Evolutionary conservation across 495 filamentous ascomycete species (phyloP), one percentile per base, ranked within the genome.

Genomic region (Daldinia caldariorum): DNA sequence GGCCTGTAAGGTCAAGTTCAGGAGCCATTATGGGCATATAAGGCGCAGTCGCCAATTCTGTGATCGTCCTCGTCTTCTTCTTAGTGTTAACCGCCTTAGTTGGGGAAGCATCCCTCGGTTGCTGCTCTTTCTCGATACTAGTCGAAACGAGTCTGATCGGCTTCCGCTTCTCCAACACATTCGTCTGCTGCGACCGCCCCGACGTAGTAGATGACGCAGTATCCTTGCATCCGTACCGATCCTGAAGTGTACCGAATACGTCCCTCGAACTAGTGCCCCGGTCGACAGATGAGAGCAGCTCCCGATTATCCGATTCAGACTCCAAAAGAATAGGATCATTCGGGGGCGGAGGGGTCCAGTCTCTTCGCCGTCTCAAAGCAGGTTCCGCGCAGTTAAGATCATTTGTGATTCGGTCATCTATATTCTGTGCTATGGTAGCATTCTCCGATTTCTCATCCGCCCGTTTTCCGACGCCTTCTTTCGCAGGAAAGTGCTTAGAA

Each of bases 41-140:
- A n/a, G 88, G 88, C 22, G 91, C 89, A 4, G 89, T 97, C 26
- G 94, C 93, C 49, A 90, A 81, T 58, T 90, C 93, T 2, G 94
- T 98, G 58, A 98, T 89, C 6, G 94, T 98, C 41, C 87, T 89
- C 0, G 89, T 79, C 75, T 92, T 94, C 80, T 91, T 97, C 68
- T 86, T 88, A 32, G 84, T 85, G 16, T 32, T 57, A 13, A 58
- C 45, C 60, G 80, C 80, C 69, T 84, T 90, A 79, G 71, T 70
- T 66, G 83, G 90, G 77, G 84, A 83, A 8, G 76, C 70, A 13
- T 41, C 69, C 47, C 26, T 76, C 63, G 20, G 68, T 60, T 1
- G 74, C 58, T 20, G 73, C 3, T 53, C 50, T 8, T 22, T 45
- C 16, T 68, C 64, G 26, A 77, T 73, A 0, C 64, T 63, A 1